Evolutionary conservation across 2,329 filamentous ascomycete genomes (phyloP), one percentile per base, ranked within the genome.

Genomic region (Aspergillus chevalieri): DNA sequence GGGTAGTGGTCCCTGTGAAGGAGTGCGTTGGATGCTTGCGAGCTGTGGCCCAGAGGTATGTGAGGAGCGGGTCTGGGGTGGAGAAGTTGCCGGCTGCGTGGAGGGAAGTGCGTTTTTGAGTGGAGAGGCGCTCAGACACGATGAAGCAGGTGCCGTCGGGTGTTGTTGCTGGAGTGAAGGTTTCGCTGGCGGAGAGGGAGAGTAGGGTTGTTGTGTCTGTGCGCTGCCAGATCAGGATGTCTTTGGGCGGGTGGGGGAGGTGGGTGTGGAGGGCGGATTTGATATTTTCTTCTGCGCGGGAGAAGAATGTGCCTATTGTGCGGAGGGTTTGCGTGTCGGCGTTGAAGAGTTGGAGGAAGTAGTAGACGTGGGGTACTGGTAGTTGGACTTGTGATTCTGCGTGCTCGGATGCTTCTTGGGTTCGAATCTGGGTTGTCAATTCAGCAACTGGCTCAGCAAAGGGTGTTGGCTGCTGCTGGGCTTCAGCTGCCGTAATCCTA

Each of bases 311-410:
- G 24, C 70, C 70, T 10, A 70, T 59, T 2, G 68, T 69, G 6
- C 58, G 62, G 14, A 77, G 59, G 1, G 58, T 65, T 53, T 77
- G 74, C 8, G 66, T 67, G 22, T 78, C 74, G 12, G 74, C 68
- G 50, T 81, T 76, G 54, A 77, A 80, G 5, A 76, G 56, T 51
- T 81, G 77, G 42, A 81, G 63, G 53, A 76, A 75, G 52, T 74
- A 75, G 48, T 75, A 76, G 12, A 70, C 61, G 48, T 74, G 70
- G 4, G 63, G 64, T 21, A 67, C 60, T 3, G 65, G 65, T 12
- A 63, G 46, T 1, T 52, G 46, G 3, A 60, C 50, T 26, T 60
- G 58, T 2, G 56, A 48, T 46, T 59, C 57, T 10, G 47, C 38
- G 2, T 54, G 47, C 5, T 51, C 28, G 9, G 24, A 33, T 8